Evolutionary conservation across 1,284 basidiomycete genomes (phyloP), one percentile per base, ranked within the genome.

Genomic region (Mrakiaceae sp.): DNA sequence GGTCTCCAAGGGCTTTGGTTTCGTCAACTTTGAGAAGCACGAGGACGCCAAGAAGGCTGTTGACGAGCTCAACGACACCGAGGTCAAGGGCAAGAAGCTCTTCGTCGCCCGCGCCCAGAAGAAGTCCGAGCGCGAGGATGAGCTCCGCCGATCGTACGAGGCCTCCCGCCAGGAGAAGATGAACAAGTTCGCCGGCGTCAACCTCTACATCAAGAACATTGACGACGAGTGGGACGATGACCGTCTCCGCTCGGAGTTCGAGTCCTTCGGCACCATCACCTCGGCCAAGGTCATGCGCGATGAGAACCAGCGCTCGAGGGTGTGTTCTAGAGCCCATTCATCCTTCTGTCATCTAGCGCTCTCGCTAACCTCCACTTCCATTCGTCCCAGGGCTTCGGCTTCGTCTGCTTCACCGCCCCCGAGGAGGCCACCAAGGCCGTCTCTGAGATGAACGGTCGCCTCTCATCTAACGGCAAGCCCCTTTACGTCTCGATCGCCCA

Each of bases 401-500:
- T 99, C 76, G 96, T 99, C 70, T 99, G 96, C 81, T 99, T 94
- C 83, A 92, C 92, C 55, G 88, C 92, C 67, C 94, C 96, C 63
- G 96, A 99, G 72, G 96, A 99, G 80, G 95, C 96, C 59, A 98
- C 93, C 76, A 98, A 98, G 82, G 96, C 96, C 68, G 94, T 98
- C 69, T 90, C 92, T 64, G 96, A 99, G 81, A 97, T 99, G 94
- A 98, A 98, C 84, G 97, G 97, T 84, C 98, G 98, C 83, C 98
- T 98, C 89, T 91, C 98, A 74, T 94, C 95, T 70, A 85, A 88
- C 73, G 56, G 56, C 42, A 98, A 98, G 80, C 96, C 96, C 63
- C 86, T 99, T 72, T 99, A 98, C 77, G 96, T 99, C 74, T 95
- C 95, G 62, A 86, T 98, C 68, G 96, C 96, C 71, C 96, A 99